phyloP scores from a whole-genome alignment of 2,329 filamentous ascomycete genomes.

The Magnaporthiopsis incrustans region DNA sequence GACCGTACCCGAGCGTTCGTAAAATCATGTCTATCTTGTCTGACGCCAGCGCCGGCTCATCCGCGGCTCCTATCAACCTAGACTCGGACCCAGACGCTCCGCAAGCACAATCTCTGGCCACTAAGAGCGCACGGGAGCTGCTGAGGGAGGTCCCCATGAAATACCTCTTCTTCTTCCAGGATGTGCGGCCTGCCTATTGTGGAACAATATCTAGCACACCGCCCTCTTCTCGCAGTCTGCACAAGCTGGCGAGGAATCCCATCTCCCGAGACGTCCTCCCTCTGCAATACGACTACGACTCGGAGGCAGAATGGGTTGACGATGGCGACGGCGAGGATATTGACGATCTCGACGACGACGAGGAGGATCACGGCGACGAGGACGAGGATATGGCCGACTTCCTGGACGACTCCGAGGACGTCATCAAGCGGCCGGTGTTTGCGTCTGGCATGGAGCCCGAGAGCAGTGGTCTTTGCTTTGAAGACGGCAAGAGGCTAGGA shows the following conservation, averaged over 20 bases:
- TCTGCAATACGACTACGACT: slow-evolving; percentile 76
- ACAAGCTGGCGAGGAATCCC: slow-evolving; percentile 45
- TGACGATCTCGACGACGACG: slow-evolving; percentile 59
- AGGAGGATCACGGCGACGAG: slow-evolving; percentile 61
- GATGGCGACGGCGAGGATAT: slow-evolving; percentile 66
- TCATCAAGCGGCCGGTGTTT: slow-evolving; percentile 47
- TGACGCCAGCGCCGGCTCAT: slow-evolving; percentile 22
- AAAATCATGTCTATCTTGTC: slow-evolving; percentile 44
- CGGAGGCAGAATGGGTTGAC: slow-evolving; percentile 76
- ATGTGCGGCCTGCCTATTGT: slow-evolving; percentile 62
- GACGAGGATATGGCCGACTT: slow-evolving; percentile 86
- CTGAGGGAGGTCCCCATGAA: slow-evolving; percentile 55
- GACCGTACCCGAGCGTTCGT: slow-evolving; percentile 44
- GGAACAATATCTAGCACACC: slow-evolving; percentile 62
- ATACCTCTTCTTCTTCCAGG: slow-evolving; percentile 51
- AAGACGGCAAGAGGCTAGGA: slow-evolving; percentile 44
- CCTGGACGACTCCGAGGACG: slow-evolving; percentile 78
- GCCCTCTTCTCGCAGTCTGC: slow-evolving; percentile 36
- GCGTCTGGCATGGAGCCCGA: slow-evolving; percentile 66
- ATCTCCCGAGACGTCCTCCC: slow-evolving; percentile 44
- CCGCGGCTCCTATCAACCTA: slow-evolving; percentile 23
- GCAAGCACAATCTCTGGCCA: background rate
- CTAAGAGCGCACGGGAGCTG: slow-evolving; percentile 26
- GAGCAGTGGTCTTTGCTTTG: slow-evolving; percentile 78
- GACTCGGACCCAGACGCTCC: too few relatives aligned